Evolutionary conservation across 2,329 filamentous ascomycete species (phyloP), one percentile per base, ranked within the genome.

Genomic region (Aspergillus calidoustus): DNA sequence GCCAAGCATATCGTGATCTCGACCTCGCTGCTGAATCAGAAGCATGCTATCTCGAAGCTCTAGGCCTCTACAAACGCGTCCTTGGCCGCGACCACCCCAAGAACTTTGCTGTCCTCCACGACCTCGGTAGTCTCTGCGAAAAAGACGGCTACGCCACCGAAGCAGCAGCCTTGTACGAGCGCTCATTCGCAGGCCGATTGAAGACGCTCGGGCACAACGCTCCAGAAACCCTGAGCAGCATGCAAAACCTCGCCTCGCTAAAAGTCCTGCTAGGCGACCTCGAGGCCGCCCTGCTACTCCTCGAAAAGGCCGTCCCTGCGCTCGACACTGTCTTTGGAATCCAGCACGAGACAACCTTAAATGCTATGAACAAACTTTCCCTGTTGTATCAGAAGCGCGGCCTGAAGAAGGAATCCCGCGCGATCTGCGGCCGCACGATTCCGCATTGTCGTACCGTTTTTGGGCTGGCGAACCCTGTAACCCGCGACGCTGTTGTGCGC

Each of bases 121-220:
- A 73, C 48, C 63, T 74, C 4, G 72, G 69, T 4, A 66, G 64
- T 17, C 66, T 74, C 17, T 72, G 66, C 25, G 71, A 71, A 46
- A 69, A 63, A 50, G 71, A 73, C 19, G 72, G 71, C 22, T 73
- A 72, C 49, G 69, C 71, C n/a, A 72, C 68, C 3, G 70, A 73
- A 63, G 72, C 72, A 51, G 65, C 71, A 4, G 71, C 70, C 51
- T 54, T 74, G 6, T 73, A 72, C 25, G 71, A 74, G 46, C 68
- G 72, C 22, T 71, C 72, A 34, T 71, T 71, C 41, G 72, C 72
- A 54, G 72, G 72, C 28, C 67, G 71, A 54, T 48, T 73, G 44
- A 72, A 71, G 57, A 70, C 64, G 1, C 64, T 73, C 2, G 72
- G 72, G 11, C 68, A 70, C 28, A 71, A 73, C 56, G 69, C 69